Evolutionary conservation across 257 asterid species (phyloP).

Genomic region (Nicotiana paniculata): DNA sequence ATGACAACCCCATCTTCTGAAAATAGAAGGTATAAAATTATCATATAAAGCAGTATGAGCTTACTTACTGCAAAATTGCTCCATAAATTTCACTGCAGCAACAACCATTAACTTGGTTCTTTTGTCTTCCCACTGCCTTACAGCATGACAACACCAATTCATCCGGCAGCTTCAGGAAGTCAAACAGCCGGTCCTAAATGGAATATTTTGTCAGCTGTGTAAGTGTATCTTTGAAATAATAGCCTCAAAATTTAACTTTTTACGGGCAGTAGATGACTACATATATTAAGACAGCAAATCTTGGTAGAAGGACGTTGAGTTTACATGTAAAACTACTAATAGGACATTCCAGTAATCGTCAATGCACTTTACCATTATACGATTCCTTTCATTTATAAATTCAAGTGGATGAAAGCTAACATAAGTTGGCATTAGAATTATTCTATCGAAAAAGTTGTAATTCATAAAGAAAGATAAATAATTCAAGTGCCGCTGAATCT

Average conservation of each 20-base stretch:
- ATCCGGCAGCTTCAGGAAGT: conserved; percentile 45
- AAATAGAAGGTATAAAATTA: conserved; percentile 35
- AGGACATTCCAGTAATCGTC: neutral
- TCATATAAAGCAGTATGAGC: neutral
- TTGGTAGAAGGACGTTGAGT: neutral
- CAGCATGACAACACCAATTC: conserved; percentile 52
- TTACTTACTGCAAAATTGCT: neutral
- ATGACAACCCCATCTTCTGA: conserved; percentile 44
- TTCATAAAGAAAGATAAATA: no score
- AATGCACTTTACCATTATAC: neutral
- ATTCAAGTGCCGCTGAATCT: neutral
- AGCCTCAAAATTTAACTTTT: neutral
- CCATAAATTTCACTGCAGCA: neutral
- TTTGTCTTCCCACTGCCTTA: neutral
- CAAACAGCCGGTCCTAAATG: conserved; percentile 65
- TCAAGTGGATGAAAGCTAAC: neutral
- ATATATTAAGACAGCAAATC: neutral
- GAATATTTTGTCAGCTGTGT: conserved; percentile 69
- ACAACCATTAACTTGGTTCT: neutral
- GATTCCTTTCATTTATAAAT: neutral
- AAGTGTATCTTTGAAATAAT: conserved; percentile 24
- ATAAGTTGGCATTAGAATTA: no score
- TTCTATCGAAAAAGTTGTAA: no score
- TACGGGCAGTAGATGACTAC: neutral
- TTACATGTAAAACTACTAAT: neutral